Evolutionary conservation across 2,329 filamentous ascomycete genomes (phyloP).

Genomic region (Talaromyces pinophilus): DNA sequence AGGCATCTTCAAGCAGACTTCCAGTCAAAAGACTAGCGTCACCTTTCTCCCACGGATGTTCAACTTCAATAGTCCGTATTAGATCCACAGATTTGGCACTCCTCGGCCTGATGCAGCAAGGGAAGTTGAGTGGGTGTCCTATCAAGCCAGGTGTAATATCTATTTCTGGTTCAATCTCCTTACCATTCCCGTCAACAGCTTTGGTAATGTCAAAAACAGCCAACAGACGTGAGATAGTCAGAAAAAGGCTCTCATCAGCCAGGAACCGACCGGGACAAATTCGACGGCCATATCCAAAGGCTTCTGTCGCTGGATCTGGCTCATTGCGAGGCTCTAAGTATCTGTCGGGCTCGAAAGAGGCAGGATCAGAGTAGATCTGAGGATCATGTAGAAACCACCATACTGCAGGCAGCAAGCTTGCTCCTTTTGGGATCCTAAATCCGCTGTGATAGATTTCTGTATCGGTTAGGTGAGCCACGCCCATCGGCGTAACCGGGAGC

Average conservation of each 20-base stretch:
- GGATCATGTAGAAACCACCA: constrained; percentile 36
- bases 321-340: constrained; percentile 38
- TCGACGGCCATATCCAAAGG: constrained; percentile 45
- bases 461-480: constrained; percentile 26
- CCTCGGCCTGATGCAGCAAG: constrained; percentile 37
- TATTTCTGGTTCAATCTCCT: constrained; percentile 34
- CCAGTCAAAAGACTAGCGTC: constrained; percentile 26
- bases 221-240: constrained; percentile 48
- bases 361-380: constrained; percentile 36
- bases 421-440: constrained; percentile 33
- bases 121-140: constrained; percentile 40
- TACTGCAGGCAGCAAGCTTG: constrained; percentile 33
- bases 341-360: constrained; percentile 42
- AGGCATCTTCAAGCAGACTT: not conserved
- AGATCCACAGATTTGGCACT: constrained; percentile 35
- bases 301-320: constrained; percentile 36
- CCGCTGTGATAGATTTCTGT: constrained; percentile 26
- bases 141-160: constrained; percentile 38
- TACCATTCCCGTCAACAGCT: constrained; percentile 38
- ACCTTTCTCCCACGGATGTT: constrained; percentile 44
- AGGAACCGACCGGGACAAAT: constrained; percentile 45
- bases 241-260: constrained; percentile 44
- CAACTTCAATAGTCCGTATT: constrained; percentile 37
- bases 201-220: constrained; percentile 51
- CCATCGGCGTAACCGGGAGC: constrained; percentile 29